Conservation (phyloP, 2,329 filamentous ascomycete genomes). For the Coniochaeta ligniaria region DNA sequence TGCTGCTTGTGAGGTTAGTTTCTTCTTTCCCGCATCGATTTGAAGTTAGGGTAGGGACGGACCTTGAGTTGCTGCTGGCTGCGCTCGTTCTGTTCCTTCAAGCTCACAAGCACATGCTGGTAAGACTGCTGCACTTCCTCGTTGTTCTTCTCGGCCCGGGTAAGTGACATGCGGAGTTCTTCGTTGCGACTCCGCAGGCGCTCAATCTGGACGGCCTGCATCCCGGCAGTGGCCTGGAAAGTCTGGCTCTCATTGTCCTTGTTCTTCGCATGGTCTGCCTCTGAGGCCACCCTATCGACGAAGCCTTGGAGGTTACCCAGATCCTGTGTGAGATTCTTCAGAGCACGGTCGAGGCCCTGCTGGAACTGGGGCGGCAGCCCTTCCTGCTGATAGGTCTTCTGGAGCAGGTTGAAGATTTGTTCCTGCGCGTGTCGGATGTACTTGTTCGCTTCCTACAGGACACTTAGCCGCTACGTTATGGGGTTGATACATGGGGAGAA, state of each 20-base stretch:
- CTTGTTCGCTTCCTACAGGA: not conserved
- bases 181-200: not conserved
- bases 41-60: not conserved
- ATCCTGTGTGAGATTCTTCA: not conserved
- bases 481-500: not conserved
- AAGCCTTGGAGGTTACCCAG: not conserved
- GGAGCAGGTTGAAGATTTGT: not conserved
- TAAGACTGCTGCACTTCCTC: conserved; percentile 1
- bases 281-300: not conserved
- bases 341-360: not conserved
- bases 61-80: not conserved
- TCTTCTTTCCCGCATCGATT: not conserved
- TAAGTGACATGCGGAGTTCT: not conserved
- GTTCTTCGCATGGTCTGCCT: not conserved
- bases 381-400: not conserved
- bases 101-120: not conserved
- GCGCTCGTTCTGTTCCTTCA: not conserved
- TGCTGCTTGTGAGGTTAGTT: not conserved
- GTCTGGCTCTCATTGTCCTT: not conserved
- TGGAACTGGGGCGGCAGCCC: not conserved
- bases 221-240: not conserved
- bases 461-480: not conserved
- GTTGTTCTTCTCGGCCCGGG: not conserved
- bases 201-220: conserved; percentile 1
- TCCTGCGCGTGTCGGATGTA: not conserved